Conservation (phyloP, 306 rosid genomes). For the Argentina anserina region DNA sequence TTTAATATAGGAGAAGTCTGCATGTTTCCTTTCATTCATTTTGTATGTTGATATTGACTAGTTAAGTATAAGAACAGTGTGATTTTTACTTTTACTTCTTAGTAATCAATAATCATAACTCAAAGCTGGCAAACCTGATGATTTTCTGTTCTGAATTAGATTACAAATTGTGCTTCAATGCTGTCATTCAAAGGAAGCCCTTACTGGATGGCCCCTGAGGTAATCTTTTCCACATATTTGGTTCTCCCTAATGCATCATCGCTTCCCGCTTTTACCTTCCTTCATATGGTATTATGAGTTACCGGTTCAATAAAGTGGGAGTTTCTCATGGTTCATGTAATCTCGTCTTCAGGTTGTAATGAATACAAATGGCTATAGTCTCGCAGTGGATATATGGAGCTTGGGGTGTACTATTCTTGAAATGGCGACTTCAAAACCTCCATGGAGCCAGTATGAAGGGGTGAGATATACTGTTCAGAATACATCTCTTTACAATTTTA, state of each 20-base stretch:
- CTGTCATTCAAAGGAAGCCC: slow-evolving; percentile 99
- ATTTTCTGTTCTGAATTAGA: slow-evolving; percentile 44
- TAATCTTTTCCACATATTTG: slow-evolving; percentile 16
- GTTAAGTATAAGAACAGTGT: neutral
- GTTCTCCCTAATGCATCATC: slow-evolving; percentile 5
- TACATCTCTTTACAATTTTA: neutral
- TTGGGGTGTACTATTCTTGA: slow-evolving; percentile 98
- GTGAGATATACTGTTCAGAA: slow-evolving; percentile 51
- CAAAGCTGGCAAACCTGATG: slow-evolving; percentile 11
- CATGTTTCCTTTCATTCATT: neutral
- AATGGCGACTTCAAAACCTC: slow-evolving; percentile 95
- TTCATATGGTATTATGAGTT: neutral
- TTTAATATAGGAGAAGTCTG: neutral
- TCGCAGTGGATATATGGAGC: slow-evolving; percentile 97
- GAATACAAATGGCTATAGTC: slow-evolving; percentile 82
- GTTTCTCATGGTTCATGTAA: slow-evolving; percentile 17
- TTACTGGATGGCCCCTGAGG: slow-evolving; percentile 99
- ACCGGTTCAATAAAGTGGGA: neutral
- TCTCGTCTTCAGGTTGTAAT: slow-evolving; percentile 74
- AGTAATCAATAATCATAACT: slow-evolving; percentile 15
- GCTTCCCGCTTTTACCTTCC: neutral
- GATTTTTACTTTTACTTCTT: neutral
- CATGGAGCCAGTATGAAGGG: slow-evolving; percentile 99
- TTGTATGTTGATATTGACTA: neutral
- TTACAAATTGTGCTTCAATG: slow-evolving; percentile 67